A percentile compares a stretch with the other conserved stretches of the same genome.
Evolutionary conservation across 106 monocot species (phyloP).

Genomic region (Dendrobium catenatum): DNA sequence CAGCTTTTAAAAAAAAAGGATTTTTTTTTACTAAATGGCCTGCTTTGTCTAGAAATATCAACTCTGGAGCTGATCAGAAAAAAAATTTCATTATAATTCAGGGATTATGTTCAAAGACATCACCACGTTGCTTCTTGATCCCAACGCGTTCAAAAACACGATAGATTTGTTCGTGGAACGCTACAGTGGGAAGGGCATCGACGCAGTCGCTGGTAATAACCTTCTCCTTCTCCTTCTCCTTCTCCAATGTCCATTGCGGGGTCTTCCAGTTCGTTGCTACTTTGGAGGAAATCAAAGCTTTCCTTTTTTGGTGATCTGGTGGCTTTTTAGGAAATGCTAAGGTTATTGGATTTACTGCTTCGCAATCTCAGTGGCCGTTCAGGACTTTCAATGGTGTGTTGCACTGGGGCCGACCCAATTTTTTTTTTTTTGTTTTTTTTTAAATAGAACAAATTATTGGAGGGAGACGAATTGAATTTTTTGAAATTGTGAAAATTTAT

Average conservation of each 20-base stretch:
- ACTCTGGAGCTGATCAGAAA: neutral
- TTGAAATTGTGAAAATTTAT: too few relatives aligned
- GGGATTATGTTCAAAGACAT: slow-evolving; percentile 88
- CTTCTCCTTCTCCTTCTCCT: neutral
- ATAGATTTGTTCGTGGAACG: slow-evolving; percentile 76
- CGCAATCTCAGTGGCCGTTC: too few relatives aligned
- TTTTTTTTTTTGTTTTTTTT: too few relatives aligned
- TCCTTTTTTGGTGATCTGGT: too few relatives aligned
- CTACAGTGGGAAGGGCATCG: slow-evolving; percentile 49
- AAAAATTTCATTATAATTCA: slow-evolving; percentile 1
- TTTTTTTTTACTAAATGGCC: neutral
- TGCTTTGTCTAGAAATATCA: neutral
- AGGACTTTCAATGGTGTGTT: too few relatives aligned
- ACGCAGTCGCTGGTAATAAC: slow-evolving; percentile 55
- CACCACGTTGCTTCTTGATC: slow-evolving; percentile 66
- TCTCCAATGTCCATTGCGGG: neutral
- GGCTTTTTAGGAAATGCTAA: too few relatives aligned
- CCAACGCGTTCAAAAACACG: slow-evolving; percentile 54
- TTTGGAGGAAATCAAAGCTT: too few relatives aligned
- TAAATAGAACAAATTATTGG: too few relatives aligned
- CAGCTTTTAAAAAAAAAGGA: neutral
- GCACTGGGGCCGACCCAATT: too few relatives aligned
- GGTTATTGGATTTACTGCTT: too few relatives aligned
- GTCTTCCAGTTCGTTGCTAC: too few relatives aligned
- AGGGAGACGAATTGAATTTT: too few relatives aligned